Evolutionary conservation across 306 rosid genomes (phyloP).

Genomic region (Medicago arabica): DNA sequence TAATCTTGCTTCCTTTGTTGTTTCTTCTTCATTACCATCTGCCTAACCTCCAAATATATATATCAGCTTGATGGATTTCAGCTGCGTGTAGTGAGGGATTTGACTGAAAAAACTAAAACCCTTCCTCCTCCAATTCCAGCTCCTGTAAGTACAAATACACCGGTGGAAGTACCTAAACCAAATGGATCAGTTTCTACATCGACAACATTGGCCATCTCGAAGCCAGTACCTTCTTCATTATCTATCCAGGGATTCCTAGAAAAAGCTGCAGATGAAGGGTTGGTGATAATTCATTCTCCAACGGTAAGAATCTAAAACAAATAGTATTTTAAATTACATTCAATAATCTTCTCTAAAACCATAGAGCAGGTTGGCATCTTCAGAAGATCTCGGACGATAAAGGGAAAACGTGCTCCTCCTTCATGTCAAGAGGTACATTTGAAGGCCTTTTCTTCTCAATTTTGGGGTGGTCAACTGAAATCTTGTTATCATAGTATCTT

Average conservation of each 20-base stretch:
- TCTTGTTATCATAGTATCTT: constrained; percentile 8
- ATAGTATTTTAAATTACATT: constrained; percentile 12
- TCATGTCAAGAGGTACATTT: constrained; percentile 80
- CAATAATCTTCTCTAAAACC: constrained; percentile 45
- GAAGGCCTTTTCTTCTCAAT: neutral
- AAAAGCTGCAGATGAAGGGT: constrained; percentile 84
- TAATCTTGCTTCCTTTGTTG: constrained; percentile 24
- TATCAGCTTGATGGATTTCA: constrained; percentile 77
- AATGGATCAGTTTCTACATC: constrained; percentile 55
- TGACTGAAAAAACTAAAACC: constrained; percentile 43
- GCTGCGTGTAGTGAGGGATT: constrained; percentile 63
- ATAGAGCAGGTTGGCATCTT: constrained; percentile 86
- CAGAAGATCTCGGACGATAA: constrained; percentile 80
- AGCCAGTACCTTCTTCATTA: constrained; percentile 51
- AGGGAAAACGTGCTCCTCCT: constrained; percentile 81
- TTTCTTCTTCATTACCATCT: constrained; percentile 35
- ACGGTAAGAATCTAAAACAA: constrained; percentile 52
- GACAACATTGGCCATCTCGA: constrained; percentile 62
- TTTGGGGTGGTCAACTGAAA: neutral
- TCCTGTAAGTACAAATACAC: constrained; percentile 47
- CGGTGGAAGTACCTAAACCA: constrained; percentile 47
- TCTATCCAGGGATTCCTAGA: constrained; percentile 60
- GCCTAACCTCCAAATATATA: constrained; percentile 20
- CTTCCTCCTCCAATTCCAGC: constrained; percentile 51
- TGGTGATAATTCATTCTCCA: constrained; percentile 79